Conservation (phyloP, 2,329 filamentous ascomycete species). For the Falciphora oryzae region DNA sequence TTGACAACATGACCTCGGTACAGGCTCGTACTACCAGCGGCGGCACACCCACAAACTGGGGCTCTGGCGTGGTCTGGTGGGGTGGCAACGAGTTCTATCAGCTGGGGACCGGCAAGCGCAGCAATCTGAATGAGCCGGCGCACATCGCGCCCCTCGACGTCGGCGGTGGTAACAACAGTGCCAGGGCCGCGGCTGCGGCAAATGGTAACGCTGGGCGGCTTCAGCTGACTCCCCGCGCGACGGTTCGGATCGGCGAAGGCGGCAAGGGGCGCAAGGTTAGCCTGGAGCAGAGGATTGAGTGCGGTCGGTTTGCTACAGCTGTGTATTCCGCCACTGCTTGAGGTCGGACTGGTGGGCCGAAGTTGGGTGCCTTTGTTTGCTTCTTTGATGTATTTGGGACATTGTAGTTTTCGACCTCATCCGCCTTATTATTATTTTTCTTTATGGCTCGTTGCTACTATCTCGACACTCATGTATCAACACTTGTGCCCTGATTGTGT, state of each 20-base stretch:
- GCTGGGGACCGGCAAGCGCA: slow-evolving; percentile 84
- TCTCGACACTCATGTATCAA: no score
- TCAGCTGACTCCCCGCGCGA: slow-evolving; percentile 72
- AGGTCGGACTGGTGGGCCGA: not conserved
- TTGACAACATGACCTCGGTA: slow-evolving; percentile 74
- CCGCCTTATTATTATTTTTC: no score
- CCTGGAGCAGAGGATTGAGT: slow-evolving; percentile 83
- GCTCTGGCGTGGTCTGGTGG: slow-evolving; percentile 86
- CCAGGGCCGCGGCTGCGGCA: slow-evolving; percentile 54
- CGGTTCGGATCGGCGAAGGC: slow-evolving; percentile 54
- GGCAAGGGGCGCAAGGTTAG: slow-evolving; percentile 62
- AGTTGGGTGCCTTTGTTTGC: not conserved
- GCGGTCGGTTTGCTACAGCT: slow-evolving; percentile 73
- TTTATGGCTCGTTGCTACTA: no score
- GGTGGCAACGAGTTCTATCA: slow-evolving; percentile 93
- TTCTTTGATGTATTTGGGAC: not conserved
- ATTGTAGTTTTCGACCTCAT: not conserved
- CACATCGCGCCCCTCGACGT: slow-evolving; percentile 76
- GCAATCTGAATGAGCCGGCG: slow-evolving; percentile 66
- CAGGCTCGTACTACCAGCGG: not conserved
- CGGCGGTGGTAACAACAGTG: slow-evolving; percentile 32
- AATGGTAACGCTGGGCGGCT: slow-evolving; percentile 65
- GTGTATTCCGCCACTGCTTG: slow-evolving; percentile 60
- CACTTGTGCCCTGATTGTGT: no score
- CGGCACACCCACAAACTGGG: slow-evolving; percentile 73